Conservation (phyloP, 768 basidiomycete genomes). For the Leccinum subgranulosum region DNA sequence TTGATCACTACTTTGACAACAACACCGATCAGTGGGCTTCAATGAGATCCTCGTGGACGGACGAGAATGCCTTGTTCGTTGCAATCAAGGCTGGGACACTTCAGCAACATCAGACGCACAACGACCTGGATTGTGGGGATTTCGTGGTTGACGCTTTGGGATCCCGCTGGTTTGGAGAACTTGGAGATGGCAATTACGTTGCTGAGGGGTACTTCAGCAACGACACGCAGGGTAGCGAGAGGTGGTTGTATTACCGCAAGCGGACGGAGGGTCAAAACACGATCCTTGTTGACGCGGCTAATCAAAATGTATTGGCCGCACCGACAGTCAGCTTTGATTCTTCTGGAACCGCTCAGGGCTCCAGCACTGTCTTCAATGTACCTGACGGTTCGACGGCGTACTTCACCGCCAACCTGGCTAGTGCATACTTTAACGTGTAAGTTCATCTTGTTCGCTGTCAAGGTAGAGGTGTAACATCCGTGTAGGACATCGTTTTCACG, state of each 20-base stretch:
- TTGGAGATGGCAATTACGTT: constrained; percentile 85
- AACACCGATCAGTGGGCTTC: constrained; percentile 79
- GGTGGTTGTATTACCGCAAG: constrained; percentile 96
- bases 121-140: constrained; percentile 91
- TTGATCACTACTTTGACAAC: constrained; percentile 83
- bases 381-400: constrained; percentile 72
- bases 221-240: constrained; percentile 61
- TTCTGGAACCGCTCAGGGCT: constrained; percentile 69
- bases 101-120: constrained; percentile 88
- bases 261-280: constrained; percentile 98
- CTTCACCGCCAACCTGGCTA: constrained; percentile 74
- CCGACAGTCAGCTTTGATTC: constrained; percentile 55
- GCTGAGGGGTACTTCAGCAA: constrained; percentile 73
- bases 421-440: constrained; percentile 73
- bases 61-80: constrained; percentile 75
- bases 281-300: constrained; percentile 65
- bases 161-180: constrained; percentile 91
- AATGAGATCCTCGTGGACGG: constrained; percentile 93
- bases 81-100: constrained; percentile 85
- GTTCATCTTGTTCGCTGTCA: constrained; percentile 24
- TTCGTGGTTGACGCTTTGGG: constrained; percentile 95
- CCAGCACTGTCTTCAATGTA: constrained; percentile 73
- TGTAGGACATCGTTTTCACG: constrained; percentile 70
- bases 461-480: constrained; percentile 12
- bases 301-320: constrained; percentile 75